Evolutionary conservation across 1,284 basidiomycete species (phyloP), one percentile per base, ranked within the genome.

Genomic region (Cryptococcus wingfieldii): DNA sequence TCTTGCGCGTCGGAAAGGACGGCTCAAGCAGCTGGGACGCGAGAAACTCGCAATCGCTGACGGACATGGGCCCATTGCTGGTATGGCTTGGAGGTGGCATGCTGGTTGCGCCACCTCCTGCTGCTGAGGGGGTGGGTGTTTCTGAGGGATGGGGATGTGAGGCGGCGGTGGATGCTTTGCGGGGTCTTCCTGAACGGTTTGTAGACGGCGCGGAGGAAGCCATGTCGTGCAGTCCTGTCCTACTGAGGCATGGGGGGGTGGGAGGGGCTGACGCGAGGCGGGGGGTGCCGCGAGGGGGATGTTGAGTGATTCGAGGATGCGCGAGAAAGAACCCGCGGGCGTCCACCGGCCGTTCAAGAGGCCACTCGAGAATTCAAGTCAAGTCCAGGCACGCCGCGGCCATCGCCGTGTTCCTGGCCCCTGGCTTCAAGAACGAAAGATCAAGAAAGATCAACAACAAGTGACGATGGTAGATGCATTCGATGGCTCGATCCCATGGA

Each of bases 21-120:
- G 67, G 56, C 57, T 75, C 73, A 6, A 65, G 28, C 27, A 75
- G 56, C 56, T 73, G 72, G 18, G 65, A 61, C 3, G 70, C 72
- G 53, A 75, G 61, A n/a, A 58, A 56, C 58, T 75, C 73, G 60
- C 72, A 75, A 50, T 75, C 73, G 13, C 67, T 62, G 5, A 64
- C 59, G 1, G 66, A 71, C 59, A 62, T 67, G 7, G 73, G 73
- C 0, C 73, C 73, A 9, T 61, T 67, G 9, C 61, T 61, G 51
- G 49, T 64, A 28, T 59, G 59, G 51, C 60, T 65, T 19, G 63
- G 61, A 14, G 60, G 60, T 4, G 67, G 66, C 55, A 65, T 65
- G 49, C 60, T 69, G 48, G 56, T 57, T n/a, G 52, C 56, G 12
- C 58, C 60, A 25, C 55, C 68, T 7, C 61, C 64, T 3, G 53